Conservation (phyloP, 2,329 filamentous ascomycete genomes). For the Hypomyces perniciosus region DNA sequence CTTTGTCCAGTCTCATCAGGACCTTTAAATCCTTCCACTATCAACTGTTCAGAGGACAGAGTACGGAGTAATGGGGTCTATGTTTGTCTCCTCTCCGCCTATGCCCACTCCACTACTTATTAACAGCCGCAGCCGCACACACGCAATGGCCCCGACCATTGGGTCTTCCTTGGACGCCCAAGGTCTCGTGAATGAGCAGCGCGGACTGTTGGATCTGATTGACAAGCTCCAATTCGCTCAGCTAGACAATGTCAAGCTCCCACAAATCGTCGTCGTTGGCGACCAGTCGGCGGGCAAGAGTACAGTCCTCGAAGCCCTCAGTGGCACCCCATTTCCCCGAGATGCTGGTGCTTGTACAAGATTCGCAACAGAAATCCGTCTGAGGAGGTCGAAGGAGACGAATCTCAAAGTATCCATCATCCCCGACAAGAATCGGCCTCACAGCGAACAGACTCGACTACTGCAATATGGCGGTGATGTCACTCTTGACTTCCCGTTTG, state of each 20-base stretch:
- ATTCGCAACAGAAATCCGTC: constrained; percentile 54
- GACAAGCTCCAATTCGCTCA: constrained; percentile 49
- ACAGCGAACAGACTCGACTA: constrained; percentile 42
- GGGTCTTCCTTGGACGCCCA: constrained; percentile 44
- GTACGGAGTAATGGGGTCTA: constrained; percentile 13
- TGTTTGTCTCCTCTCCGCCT: constrained; percentile 4
- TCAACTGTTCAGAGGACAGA: not conserved
- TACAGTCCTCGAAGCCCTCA: constrained; percentile 58
- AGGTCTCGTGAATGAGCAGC: constrained; percentile 48
- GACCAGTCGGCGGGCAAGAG: constrained; percentile 61
- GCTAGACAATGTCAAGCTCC: constrained; percentile 47
- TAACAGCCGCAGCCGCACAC: not conserved
- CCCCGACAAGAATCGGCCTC: constrained; percentile 43
- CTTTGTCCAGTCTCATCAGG: too few relatives aligned
- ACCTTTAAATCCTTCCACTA: not conserved
- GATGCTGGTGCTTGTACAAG: constrained; percentile 56
- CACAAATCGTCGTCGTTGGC: constrained; percentile 59
- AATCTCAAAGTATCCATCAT: constrained; percentile 48
- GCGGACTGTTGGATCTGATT: constrained; percentile 51
- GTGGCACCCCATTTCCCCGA: constrained; percentile 54
- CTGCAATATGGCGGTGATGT: constrained; percentile 43
- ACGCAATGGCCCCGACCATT: constrained; percentile 34
- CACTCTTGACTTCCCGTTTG: constrained; percentile 39
- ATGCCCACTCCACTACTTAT: not conserved
- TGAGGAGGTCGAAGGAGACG: constrained; percentile 42